Conservation (phyloP, 768 basidiomycete genomes). For the Trametes punicea region DNA sequence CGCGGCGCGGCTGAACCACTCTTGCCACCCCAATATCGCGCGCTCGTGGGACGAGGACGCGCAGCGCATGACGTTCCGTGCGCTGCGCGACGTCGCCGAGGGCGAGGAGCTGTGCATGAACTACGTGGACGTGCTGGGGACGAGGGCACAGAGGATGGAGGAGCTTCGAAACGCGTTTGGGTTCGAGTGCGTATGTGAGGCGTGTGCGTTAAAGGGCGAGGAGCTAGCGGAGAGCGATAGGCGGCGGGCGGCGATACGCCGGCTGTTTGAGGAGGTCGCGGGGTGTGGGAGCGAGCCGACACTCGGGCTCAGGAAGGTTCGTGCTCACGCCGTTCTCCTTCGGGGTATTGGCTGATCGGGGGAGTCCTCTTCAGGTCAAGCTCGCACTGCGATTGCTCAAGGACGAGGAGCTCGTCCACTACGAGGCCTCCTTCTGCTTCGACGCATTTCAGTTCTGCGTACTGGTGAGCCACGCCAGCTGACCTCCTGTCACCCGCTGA, state of each 20-base stretch:
- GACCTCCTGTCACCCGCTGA: not conserved
- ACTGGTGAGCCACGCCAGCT: slow-evolving; percentile 12
- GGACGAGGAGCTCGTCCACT: slow-evolving; percentile 27
- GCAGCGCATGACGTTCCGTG: slow-evolving; percentile 26
- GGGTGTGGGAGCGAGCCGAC: slow-evolving; percentile 23
- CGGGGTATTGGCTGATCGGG: not conserved
- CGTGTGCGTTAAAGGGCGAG: slow-evolving; percentile 22
- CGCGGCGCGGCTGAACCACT: slow-evolving; percentile 30
- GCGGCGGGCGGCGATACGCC: slow-evolving; percentile 19
- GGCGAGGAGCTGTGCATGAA: slow-evolving; percentile 33
- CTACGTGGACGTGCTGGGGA: slow-evolving; percentile 23
- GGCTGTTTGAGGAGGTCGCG: slow-evolving; percentile 26
- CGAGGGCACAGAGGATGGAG: slow-evolving; percentile 18
- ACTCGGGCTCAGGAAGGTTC: slow-evolving; percentile 27
- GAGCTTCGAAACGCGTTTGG: slow-evolving; percentile 20
- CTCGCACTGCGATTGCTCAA: slow-evolving; percentile 26
- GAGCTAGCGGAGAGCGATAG: slow-evolving; percentile 23
- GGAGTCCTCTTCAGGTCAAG: slow-evolving; percentile 20
- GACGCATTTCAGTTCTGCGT: slow-evolving; percentile 32
- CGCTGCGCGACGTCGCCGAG: slow-evolving; percentile 24
- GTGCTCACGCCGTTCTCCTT: not conserved
- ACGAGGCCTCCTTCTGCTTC: slow-evolving; percentile 30
- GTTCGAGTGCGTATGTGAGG: slow-evolving; percentile 27
- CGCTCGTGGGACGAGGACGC: slow-evolving; percentile 25
- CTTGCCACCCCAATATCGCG: slow-evolving; percentile 31